Conservation (phyloP, 495 filamentous ascomycete species). For the Usnea hakonensis region DNA sequence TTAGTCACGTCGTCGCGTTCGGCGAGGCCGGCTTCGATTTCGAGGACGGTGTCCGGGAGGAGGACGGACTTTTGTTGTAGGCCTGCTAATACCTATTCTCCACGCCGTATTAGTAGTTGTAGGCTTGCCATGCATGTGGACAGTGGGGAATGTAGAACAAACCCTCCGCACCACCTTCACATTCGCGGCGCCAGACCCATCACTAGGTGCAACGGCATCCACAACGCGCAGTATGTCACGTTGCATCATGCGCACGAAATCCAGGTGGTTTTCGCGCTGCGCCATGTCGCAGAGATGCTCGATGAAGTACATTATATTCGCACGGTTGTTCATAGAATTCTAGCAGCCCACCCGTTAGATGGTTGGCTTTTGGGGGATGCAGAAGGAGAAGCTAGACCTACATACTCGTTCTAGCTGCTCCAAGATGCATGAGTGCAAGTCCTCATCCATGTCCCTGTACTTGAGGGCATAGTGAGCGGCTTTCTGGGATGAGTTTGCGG, state of each 20-base stretch:
- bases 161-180: conserved; percentile 83
- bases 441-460: conserved; percentile 86
- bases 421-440: conserved; percentile 91
- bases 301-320: conserved; percentile 99
- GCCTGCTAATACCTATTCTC: conserved; percentile 52
- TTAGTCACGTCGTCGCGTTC: conserved; percentile 50
- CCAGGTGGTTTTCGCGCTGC: conserved; percentile 59
- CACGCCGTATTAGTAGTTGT: not conserved
- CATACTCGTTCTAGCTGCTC: conserved; percentile 81
- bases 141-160: conserved; percentile 4
- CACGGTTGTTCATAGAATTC: conserved; percentile 92
- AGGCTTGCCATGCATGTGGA: not conserved
- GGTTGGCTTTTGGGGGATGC: not conserved
- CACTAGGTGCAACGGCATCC: conserved; percentile 78
- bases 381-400: conserved; percentile 5
- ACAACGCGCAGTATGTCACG: conserved; percentile 83
- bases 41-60: conserved; percentile 55
- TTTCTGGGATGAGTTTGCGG: conserved; percentile 79
- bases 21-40: conserved; percentile 73
- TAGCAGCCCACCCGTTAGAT: conserved; percentile 24
- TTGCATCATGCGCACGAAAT: conserved; percentile 89
- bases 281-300: conserved; percentile 89
- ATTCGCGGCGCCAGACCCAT: conserved; percentile 87
- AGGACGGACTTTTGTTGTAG: conserved; percentile 62
- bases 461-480: conserved; percentile 91